Percentiles rank a stretch among this genome's conserved stretches.
These are phyloP conservation scores for Phytophthora europaea DNA, from an alignment of 352 stramenopile genomes.

Conservation along the genomic window DNA sequence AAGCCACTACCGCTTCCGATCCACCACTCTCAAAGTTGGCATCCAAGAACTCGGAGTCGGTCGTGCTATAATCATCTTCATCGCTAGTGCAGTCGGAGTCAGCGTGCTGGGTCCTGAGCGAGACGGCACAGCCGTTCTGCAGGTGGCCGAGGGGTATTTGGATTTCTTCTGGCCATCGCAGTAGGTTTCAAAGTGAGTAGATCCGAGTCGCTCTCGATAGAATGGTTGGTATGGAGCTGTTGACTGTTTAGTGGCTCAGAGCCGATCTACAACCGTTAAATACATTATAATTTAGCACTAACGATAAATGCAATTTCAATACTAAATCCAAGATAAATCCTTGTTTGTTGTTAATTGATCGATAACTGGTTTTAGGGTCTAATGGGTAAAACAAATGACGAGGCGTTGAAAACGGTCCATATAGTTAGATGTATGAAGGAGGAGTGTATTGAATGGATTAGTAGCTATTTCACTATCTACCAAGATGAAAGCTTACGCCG, in stretches of 20 bases:
- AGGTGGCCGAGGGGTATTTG: background rate
- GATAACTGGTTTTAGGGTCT: conserved; percentile 5
- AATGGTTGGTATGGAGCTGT: background rate
- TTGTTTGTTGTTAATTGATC: background rate
- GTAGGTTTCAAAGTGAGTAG: conserved; percentile 7
- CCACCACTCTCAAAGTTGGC: conserved; percentile 11
- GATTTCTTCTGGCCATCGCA: conserved; percentile 6
- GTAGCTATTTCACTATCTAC: too few relatives aligned
- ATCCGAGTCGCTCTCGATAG: background rate
- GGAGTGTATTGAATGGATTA: too few relatives aligned
- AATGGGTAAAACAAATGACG: background rate
- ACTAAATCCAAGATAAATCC: background rate
- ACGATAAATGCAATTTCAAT: background rate
- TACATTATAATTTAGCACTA: too few relatives aligned
- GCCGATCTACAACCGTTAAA: background rate
- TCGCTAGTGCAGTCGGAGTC: background rate
- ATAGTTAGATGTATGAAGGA: too few relatives aligned
- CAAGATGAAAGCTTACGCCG: too few relatives aligned
- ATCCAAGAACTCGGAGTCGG: conserved; percentile 6
- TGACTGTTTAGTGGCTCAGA: background rate
- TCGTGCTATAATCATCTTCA: background rate
- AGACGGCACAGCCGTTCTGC: conserved; percentile 4
- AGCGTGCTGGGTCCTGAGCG: background rate
- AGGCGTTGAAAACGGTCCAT: too few relatives aligned
- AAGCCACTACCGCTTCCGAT: conserved; percentile 4